Conservation (phyloP, 2,329 filamentous ascomycete species). For the Ceratocystis eucalypticola region DNA sequence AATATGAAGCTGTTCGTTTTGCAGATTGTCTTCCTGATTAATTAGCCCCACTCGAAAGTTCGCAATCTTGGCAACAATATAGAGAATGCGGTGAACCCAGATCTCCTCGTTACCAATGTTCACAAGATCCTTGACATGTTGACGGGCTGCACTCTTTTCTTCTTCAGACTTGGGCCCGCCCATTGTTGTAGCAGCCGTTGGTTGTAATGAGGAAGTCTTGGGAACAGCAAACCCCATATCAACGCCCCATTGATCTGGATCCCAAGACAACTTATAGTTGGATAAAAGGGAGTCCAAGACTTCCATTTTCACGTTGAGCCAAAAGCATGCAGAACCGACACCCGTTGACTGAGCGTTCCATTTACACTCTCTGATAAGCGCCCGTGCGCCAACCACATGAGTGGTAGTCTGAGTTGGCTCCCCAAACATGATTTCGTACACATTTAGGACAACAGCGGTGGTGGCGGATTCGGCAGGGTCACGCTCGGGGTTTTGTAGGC, state of each 20-base stretch:
- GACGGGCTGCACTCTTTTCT: conserved; percentile 34
- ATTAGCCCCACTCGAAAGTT: conserved; percentile 66
- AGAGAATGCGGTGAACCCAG: conserved; percentile 82
- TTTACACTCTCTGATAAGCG: conserved; percentile 75
- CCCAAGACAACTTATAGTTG: conserved; percentile 77
- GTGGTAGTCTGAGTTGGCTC: conserved; percentile 69
- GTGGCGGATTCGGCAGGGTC: conserved; percentile 50
- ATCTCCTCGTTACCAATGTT: conserved; percentile 53
- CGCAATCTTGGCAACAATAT: conserved; percentile 72
- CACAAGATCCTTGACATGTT: conserved; percentile 9
- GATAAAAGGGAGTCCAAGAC: conserved; percentile 77
- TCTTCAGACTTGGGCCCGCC: conserved; percentile 22
- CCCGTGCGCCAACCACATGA: conserved; percentile 72
- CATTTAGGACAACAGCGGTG: conserved; percentile 75
- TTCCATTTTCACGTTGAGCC: conserved; percentile 85
- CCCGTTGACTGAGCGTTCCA: conserved; percentile 73
- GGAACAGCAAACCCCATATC: conserved; percentile 52
- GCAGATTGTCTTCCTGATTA: conserved; percentile 44
- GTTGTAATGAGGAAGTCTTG: background rate
- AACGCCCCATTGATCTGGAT: conserved; percentile 80
- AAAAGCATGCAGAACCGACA: conserved; percentile 80
- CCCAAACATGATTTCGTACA: conserved; percentile 88
- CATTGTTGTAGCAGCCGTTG: background rate
- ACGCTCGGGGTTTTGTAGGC: conserved; percentile 70
- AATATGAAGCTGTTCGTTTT: conserved; percentile 45